Conservation (phyloP, 805 yeast species). For the Cyberlindnera bimundalis region DNA sequence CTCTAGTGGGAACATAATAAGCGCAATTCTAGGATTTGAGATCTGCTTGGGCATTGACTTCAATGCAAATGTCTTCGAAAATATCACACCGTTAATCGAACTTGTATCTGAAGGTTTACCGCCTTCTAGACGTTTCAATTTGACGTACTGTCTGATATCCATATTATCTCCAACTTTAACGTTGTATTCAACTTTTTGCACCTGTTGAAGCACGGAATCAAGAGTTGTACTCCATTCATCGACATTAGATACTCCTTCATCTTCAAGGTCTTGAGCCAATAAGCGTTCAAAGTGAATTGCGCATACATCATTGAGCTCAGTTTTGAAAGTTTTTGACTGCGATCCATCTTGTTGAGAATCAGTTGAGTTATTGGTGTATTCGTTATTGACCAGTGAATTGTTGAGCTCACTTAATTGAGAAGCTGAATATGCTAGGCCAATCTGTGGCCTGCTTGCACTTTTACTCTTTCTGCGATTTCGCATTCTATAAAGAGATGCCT, state of each 20-base stretch:
- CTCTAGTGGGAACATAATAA: slow-evolving; percentile 87
- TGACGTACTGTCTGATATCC: slow-evolving; percentile 85
- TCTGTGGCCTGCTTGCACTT: slow-evolving; percentile 34
- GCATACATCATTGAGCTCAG: slow-evolving; percentile 36
- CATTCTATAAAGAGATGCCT: slow-evolving; percentile 61
- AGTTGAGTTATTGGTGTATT: background rate
- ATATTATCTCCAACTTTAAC: slow-evolving; percentile 64
- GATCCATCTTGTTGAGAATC: slow-evolving; percentile 2
- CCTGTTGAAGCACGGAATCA: slow-evolving; percentile 45
- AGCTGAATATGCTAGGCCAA: slow-evolving; percentile 23
- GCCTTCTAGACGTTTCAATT: slow-evolving; percentile 81
- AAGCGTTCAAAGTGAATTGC: slow-evolving; percentile 45
- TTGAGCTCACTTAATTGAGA: slow-evolving; percentile 12
- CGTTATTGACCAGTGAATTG: background rate
- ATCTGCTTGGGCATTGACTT: slow-evolving; percentile 71
- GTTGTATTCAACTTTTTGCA: slow-evolving; percentile 58
- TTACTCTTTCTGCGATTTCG: slow-evolving; percentile 54
- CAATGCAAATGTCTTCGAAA: slow-evolving; percentile 78
- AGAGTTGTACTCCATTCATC: slow-evolving; percentile 61
- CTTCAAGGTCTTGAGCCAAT: slow-evolving; percentile 56
- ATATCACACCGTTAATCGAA: slow-evolving; percentile 73
- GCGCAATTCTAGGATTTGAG: slow-evolving; percentile 67
- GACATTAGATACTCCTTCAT: slow-evolving; percentile 49
- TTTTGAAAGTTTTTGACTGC: slow-evolving; percentile 8
- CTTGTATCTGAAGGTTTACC: slow-evolving; percentile 59